Evolutionary conservation across 768 basidiomycete species (phyloP), one percentile per base, ranked within the genome.

Genomic region (Auricularia heimuer): DNA sequence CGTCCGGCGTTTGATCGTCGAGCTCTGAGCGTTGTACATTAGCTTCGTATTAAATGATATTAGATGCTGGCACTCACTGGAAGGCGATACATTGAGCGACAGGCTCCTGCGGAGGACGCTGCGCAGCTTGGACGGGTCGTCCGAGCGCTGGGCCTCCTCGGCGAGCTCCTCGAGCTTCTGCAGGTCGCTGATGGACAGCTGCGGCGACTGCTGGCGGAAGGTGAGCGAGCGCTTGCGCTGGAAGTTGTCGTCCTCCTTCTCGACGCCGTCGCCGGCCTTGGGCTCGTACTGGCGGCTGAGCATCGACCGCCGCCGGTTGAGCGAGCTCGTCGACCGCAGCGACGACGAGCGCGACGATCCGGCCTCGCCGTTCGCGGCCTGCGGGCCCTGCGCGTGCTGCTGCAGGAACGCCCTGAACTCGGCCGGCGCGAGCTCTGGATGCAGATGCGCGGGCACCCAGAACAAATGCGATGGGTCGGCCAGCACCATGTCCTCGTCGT

Each of bases 371-470:
- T 10, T 86, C 34, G 80, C 75, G 44, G 83, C 75, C 33, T 66
- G 65, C 56, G 82, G 81, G 7, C 82, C 75, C 66, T 87, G 84
- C 11, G 94, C 83, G 77, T 98, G 97, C 70, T 96, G 92, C 74
- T 94, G 91, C 69, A 99, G 85, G 74, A 99, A 98, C 11, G 87
- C 89, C 62, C 92, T 85, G 75, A 99, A 99, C 75, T 98, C 94
- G 60, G 87, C 89, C 29, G 97, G 97, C 0, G 95, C 96, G 71
- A 99, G 91, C 79, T 99, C 97, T 36, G 97, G 97, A 74, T 98
- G 97, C 42, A 98, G 80, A 65, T 89, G 85, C 16, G 97, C 97
- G 63, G 97, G 97, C 35, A 99, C 94, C 97, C 97, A 99, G 81
- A 98, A 98, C 68, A 98, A 85, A 75, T 93, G 90, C 71, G 88